Conservation (phyloP, 768 basidiomycete genomes). For the Boletus sp. region DNA sequence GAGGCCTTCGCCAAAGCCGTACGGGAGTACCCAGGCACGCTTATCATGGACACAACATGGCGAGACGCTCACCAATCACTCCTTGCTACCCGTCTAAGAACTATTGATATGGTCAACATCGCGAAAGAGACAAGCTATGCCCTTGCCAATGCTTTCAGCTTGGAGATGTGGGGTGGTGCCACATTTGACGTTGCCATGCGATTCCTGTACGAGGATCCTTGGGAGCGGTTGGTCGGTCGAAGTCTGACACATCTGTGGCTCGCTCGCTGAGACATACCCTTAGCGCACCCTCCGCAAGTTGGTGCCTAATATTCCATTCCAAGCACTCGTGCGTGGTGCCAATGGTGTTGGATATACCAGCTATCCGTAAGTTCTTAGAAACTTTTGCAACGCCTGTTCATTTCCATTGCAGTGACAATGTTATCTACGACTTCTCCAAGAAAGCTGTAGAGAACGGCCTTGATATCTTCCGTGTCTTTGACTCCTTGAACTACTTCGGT, state of each 20-base stretch:
- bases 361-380: conserved; percentile 69
- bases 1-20: conserved; percentile 99
- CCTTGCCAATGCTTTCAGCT: conserved; percentile 89
- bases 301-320: conserved; percentile 98
- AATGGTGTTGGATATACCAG: conserved; percentile 99
- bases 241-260: not conserved
- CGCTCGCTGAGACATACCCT: conserved; percentile 11
- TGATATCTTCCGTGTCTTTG: conserved; percentile 99
- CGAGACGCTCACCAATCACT: conserved; percentile 98
- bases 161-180: conserved; percentile 99
- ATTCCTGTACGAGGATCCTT: conserved; percentile 99
- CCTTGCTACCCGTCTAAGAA: conserved; percentile 92
- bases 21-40: conserved; percentile 88
- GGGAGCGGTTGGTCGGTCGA: conserved; percentile 84
- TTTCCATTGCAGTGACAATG: conserved; percentile 69
- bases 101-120: conserved; percentile 96
- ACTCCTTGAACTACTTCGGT: conserved; percentile 99
- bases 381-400: conserved; percentile 1
- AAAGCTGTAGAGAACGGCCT: conserved; percentile 99
- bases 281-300: conserved; percentile 89
- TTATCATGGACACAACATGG: conserved; percentile 99
- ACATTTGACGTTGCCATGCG: conserved; percentile 99
- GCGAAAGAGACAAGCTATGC: conserved; percentile 97
- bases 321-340: conserved; percentile 96
- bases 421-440: conserved; percentile 99